phyloP scores from a whole-genome alignment of 257 asterid genomes.

The Solanum chaucha region DNA sequence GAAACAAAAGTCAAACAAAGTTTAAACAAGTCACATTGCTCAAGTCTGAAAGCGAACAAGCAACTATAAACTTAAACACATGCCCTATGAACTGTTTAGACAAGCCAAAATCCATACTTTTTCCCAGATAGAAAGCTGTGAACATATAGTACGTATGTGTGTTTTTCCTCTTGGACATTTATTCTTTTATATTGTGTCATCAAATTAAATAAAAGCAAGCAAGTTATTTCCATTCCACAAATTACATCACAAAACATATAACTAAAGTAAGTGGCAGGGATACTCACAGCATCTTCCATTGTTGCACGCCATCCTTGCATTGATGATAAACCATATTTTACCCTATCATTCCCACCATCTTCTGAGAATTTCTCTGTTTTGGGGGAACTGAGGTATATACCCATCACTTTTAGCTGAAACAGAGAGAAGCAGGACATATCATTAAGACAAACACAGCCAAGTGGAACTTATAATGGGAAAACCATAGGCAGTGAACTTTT shows the following conservation, averaged over 20 bases:
- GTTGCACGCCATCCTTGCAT: slow-evolving; percentile 99
- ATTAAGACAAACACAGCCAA: background rate
- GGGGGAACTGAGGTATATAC: slow-evolving; percentile 84
- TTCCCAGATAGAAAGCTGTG: background rate
- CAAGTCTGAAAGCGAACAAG: background rate
- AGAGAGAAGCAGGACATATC: background rate
- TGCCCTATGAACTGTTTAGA: background rate
- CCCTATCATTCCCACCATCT: slow-evolving; percentile 64
- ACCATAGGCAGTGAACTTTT: background rate
- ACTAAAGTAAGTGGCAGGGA: background rate
- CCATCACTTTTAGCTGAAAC: slow-evolving; percentile 59
- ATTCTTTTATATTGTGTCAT: background rate
- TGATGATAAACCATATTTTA: slow-evolving; percentile 71
- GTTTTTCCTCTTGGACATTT: background rate
- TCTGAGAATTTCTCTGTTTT: slow-evolving; percentile 84
- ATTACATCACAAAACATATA: background rate
- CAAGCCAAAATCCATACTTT: background rate
- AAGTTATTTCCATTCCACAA: background rate
- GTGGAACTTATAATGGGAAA: background rate
- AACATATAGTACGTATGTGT: background rate
- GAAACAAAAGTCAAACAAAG: background rate
- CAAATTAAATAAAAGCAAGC: background rate
- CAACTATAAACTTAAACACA: background rate
- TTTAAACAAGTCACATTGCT: background rate
- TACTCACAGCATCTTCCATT: slow-evolving; percentile 96